Base-by-base conservation (phyloP, 208 protist species). In the Wallacemonas sp. region DNA sequence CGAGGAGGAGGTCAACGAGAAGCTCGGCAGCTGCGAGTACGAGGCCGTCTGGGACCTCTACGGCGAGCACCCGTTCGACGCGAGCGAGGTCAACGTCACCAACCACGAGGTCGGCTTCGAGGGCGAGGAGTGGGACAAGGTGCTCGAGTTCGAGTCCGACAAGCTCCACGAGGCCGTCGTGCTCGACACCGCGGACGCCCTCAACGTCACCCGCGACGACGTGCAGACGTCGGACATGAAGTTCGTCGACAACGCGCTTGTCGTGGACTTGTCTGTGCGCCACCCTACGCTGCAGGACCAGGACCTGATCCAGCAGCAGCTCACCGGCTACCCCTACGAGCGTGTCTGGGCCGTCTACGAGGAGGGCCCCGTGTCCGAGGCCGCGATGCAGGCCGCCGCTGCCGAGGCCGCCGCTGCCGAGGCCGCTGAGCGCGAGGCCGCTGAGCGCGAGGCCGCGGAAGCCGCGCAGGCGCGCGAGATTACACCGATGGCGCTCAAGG, bases 21-120 rank as follows among this genome's bases (percentile, higher is more conserved):
- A 70, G 44, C 79, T 91, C 28, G 61, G 52, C 16, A 31, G 22
- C 16, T 86, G 79, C 70, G 48, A 54, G 39, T 88, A 82, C 70
- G 61, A 67, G 48, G 64, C 64, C 8, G 74, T 91, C n/a, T 91
- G 84, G 84, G 76, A 75, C 65, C 44, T 82, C 38, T 82, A 86
- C 64, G 62, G 70, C 18, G 57, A 69, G 67, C 65, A 84, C 65
- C 74, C 67, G 14, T 77, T 71, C 67, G 46, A 72, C 57, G 71
- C 67, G 1, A 52, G 73, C 3, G 70, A 78, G 67, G 25, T 55
- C 10, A 45, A 55, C 28, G 65, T 57, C 33, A 87, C 77, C 1
- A 46, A 65, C 22, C 81, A 82, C 46, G 55, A 79, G 57, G 70
- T 77, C 65, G 57, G 31, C 41, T 87, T 90, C 59, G 65, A 77